Evolutionary conservation across 2,329 filamentous ascomycete species (phyloP), one percentile per base, ranked within the genome.

Genomic region (Leptographium wingfieldii): DNA sequence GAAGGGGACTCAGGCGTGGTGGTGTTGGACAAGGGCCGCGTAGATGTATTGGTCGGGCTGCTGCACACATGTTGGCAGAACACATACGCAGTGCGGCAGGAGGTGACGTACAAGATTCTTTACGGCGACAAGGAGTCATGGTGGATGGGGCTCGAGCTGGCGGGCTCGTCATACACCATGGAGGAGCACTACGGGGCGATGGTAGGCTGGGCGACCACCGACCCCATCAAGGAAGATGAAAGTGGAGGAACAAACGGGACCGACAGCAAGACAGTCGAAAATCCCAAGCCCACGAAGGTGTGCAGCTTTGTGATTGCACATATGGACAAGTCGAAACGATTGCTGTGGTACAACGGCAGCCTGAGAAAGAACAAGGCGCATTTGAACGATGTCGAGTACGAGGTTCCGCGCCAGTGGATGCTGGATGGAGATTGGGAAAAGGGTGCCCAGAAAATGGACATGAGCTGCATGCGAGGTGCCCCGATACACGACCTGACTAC

Each of bases 1-100:
- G 58, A 59, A 53, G 53, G 53, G 29, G 58, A 59, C 29, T 59
- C 58, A 29, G 58, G 58, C 9, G 58, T 33, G 3, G 58, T 59
- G 29, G 58, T 56, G 19, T 31, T 59, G 40, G 43, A 59, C 58
- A 59, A 59, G 58, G 27, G 52, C 29, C 58, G 58, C 2, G 5
- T 48, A 6, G 58, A 40, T 22, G 58, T 59, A 22, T 31, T 55
- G 11, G 29, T 55, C 11, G 52, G 58, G 1, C 40, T 59, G 43
- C 58, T 59, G 58, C 58, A 59, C 58, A 56, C 52, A 10, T 59
- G 58, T 53, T 59, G 58, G 58, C 58, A 59, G 31, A 59, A 59
- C 43, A 55, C 58, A 22, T 56, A 51, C 31, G 40, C 22, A 6
- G 58, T 59, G 52, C 58, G 58, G 12, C 53, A 59, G 7, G 43